phyloP scores from a whole-genome alignment of 2,329 filamentous ascomycete genomes.

The Stromatinia cepivora region DNA sequence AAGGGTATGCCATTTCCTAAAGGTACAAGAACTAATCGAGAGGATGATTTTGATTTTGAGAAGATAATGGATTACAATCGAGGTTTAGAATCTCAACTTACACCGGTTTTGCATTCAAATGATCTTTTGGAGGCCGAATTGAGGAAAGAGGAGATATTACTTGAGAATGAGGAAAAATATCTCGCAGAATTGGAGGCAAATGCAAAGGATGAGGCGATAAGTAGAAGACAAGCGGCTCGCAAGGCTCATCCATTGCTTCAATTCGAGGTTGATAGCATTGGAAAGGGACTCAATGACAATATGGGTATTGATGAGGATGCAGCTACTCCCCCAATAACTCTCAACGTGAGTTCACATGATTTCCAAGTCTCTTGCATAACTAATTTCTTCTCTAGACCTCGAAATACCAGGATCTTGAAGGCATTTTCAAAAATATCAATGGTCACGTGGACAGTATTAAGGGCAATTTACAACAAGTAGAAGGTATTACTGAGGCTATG shows the following conservation, averaged over 20 bases:
- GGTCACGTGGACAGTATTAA: conserved; percentile 41
- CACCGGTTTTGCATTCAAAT: conserved; percentile 62
- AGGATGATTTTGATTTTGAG: conserved; percentile 65
- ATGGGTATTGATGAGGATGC: conserved; percentile 26
- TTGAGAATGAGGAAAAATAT: conserved; percentile 56
- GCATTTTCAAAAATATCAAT: conserved; percentile 34
- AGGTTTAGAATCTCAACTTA: conserved; percentile 58
- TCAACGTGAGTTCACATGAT: conserved; percentile 31
- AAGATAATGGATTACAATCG: conserved; percentile 60
- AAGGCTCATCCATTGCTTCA: conserved; percentile 41
- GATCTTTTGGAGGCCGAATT: conserved; percentile 60
- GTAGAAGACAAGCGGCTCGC: conserved; percentile 48
- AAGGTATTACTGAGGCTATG: conserved; percentile 39
- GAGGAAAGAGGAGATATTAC: conserved; percentile 54
- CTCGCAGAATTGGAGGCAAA: conserved; percentile 56
- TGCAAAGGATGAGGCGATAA: conserved; percentile 54
- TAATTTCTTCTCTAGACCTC: conserved; percentile 31
- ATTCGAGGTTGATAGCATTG: conserved; percentile 21
- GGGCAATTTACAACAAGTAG: conserved; percentile 39
- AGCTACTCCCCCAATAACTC: conserved; percentile 17
- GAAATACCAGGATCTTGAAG: conserved; percentile 36
- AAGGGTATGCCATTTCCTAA: conserved; percentile 68
- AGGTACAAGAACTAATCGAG: conserved; percentile 50
- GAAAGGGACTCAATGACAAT: conserved; percentile 28
- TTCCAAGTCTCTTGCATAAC: conserved; percentile 5